Evolutionary conservation across 129 eudicot genomes (phyloP).

Genomic region (Sambucus nigra): DNA sequence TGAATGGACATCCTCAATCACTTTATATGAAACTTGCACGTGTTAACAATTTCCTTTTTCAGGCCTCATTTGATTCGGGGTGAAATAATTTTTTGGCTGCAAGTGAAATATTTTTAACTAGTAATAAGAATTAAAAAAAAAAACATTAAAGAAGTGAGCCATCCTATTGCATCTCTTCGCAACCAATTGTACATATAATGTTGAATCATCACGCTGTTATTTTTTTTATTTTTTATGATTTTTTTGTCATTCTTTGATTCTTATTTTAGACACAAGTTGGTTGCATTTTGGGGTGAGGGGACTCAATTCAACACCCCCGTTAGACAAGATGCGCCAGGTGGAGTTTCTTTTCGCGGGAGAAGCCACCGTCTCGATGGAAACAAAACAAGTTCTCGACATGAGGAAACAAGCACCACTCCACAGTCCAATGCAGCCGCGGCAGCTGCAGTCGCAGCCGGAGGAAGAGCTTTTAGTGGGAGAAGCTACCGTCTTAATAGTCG

Average conservation of each 20-base stretch:
- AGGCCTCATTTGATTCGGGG: no score
- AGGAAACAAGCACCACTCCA: conserved; percentile 10
- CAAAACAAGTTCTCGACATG: not conserved
- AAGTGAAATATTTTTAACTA: no score
- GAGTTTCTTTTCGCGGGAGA: conserved; percentile 41
- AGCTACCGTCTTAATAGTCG: conserved; percentile 25
- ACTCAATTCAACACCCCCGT: conserved; percentile 42
- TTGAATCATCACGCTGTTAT: no score
- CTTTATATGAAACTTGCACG: no score
- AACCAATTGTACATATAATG: no score
- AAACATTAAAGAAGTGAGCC: no score
- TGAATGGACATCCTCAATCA: no score
- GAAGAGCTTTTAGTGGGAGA: conserved; percentile 28
- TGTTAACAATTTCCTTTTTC: no score
- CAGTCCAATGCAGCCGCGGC: conserved; percentile 9
- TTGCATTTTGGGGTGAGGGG: conserved; percentile 48
- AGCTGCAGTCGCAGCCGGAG: conserved; percentile 2
- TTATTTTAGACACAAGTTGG: conserved; percentile 46
- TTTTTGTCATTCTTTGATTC: conserved; percentile 22
- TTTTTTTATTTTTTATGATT: no score
- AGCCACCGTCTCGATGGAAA: conserved; percentile 34
- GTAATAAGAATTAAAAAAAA: no score
- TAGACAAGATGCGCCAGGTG: conserved; percentile 16
- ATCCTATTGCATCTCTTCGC: no score
- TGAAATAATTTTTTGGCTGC: no score